Evolutionary conservation across 2,329 filamentous ascomycete genomes (phyloP).

Genomic region (Aspergillus aculeatus): DNA sequence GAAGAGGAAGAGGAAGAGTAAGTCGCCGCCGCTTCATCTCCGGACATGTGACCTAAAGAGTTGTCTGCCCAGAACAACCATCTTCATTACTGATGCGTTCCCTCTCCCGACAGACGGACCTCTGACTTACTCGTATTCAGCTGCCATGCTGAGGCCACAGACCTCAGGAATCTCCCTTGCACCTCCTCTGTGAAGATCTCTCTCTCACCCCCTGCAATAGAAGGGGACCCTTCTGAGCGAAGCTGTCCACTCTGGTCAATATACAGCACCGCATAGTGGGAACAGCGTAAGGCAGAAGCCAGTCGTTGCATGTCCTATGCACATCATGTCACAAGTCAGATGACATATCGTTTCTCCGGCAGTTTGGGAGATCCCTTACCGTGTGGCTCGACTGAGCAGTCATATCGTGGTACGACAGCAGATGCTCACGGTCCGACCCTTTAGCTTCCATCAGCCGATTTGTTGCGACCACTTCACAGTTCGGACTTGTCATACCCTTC

Average conservation of each 20-base stretch:
- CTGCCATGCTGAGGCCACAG: slow-evolving; percentile 23
- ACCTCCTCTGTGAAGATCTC: slow-evolving; percentile 39
- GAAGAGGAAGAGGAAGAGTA: slow-evolving; percentile 14
- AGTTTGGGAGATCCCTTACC: slow-evolving; percentile 13
- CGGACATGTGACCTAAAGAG: slow-evolving; percentile 11
- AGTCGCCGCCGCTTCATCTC: slow-evolving; percentile 12
- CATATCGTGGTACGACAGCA: slow-evolving; percentile 22
- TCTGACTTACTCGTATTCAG: slow-evolving; percentile 25
- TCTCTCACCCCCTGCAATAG: slow-evolving; percentile 32
- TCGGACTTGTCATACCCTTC: slow-evolving; percentile 17
- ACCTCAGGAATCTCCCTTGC: slow-evolving; percentile 34
- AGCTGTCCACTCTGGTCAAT: slow-evolving; percentile 36
- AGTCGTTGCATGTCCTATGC: slow-evolving; percentile 20
- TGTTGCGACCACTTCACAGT: slow-evolving; percentile 16
- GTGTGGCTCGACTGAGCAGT: slow-evolving; percentile 20
- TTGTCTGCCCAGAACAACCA: background rate
- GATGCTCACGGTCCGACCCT: slow-evolving; percentile 17
- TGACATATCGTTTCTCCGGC: slow-evolving; percentile 1
- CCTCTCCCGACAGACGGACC: background rate
- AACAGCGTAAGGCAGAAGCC: slow-evolving; percentile 27
- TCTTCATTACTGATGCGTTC: background rate
- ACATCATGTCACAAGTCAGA: slow-evolving; percentile 10
- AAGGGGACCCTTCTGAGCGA: slow-evolving; percentile 33
- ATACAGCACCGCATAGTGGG: slow-evolving; percentile 40
- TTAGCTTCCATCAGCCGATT: slow-evolving; percentile 15